phyloP scores from a whole-genome alignment of 345 rosid genomes.

The Ceriops tagal region DNA sequence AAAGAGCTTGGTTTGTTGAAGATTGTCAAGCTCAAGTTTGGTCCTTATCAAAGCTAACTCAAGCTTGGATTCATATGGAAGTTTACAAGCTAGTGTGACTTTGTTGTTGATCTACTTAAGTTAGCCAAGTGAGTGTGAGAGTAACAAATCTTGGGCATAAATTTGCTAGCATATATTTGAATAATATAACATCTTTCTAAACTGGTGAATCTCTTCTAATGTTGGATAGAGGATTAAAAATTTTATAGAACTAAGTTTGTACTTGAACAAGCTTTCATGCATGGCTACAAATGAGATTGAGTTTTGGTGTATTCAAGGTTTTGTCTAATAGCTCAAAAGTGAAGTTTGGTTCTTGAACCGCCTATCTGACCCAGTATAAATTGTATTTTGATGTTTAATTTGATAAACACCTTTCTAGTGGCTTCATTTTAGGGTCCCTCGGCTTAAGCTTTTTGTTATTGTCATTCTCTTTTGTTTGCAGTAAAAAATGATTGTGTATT shows the following conservation, averaged over 20 bases:
- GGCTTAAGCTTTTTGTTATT: not conserved
- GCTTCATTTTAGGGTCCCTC: slow-evolving; percentile 11
- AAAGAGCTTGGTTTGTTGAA: not conserved
- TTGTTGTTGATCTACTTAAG: not conserved
- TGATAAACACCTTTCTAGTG: not conserved
- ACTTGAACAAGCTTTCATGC: too few species aligned
- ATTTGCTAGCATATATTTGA: not conserved
- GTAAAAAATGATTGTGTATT: slow-evolving; percentile 88
- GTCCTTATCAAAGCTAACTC: not conserved
- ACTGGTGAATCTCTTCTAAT: too few species aligned
- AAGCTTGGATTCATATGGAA: not conserved
- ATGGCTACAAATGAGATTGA: too few species aligned
- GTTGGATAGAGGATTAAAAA: too few species aligned
- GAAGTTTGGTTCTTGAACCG: too few species aligned
- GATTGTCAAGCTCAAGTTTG: not conserved
- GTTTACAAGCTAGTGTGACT: not conserved
- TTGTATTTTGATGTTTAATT: too few species aligned
- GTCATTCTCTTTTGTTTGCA: slow-evolving; percentile 26
- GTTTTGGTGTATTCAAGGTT: too few species aligned
- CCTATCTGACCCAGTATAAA: too few species aligned
- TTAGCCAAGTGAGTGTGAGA: not conserved
- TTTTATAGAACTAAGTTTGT: too few species aligned
- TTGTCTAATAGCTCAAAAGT: too few species aligned
- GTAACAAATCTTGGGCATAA: not conserved
- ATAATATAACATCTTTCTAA: too few species aligned